Evolutionary conservation across 495 filamentous ascomycete genomes (phyloP).

Genomic region (Neurospora intermedia): DNA sequence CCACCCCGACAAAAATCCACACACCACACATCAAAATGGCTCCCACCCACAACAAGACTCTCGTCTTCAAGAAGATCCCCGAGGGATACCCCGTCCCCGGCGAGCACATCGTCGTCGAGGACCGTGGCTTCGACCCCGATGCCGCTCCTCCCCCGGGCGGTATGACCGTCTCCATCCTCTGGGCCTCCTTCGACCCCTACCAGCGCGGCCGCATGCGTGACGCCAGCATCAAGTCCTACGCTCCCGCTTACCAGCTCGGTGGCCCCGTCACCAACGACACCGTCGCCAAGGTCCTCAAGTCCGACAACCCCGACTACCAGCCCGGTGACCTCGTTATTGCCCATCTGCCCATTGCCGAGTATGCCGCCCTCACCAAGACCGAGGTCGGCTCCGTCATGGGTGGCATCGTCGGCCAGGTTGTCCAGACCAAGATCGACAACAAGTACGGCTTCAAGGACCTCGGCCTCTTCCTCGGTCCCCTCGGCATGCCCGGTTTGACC

Average conservation of each 20-base stretch:
- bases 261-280: constrained; percentile 46
- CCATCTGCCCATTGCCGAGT: constrained; percentile 51
- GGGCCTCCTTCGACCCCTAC: constrained; percentile 83
- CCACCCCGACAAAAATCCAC: background rate
- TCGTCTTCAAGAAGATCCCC: constrained; percentile 70
- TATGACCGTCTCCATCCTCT: constrained; percentile 59
- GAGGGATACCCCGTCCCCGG: constrained; percentile 58
- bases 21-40: constrained; percentile 7
- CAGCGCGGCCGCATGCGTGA: constrained; percentile 59
- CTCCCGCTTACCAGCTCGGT: constrained; percentile 43
- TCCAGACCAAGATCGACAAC: constrained; percentile 43
- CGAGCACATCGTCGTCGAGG: constrained; percentile 62
- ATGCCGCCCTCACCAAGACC: constrained; percentile 31
- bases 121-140: constrained; percentile 54
- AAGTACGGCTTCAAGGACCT: constrained; percentile 49
- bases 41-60: constrained; percentile 52
- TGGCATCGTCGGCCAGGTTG: constrained; percentile 1
- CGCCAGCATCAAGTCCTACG: constrained; percentile 48
- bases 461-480: constrained; percentile 54
- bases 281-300: constrained; percentile 57
- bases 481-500: constrained; percentile 84
- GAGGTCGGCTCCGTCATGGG: constrained; percentile 11
- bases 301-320: constrained; percentile 47
- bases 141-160: constrained; percentile 56
- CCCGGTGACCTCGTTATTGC: constrained; percentile 60